Conservation (phyloP, 2,329 filamentous ascomycete species). For the Monilinia polystroma region DNA sequence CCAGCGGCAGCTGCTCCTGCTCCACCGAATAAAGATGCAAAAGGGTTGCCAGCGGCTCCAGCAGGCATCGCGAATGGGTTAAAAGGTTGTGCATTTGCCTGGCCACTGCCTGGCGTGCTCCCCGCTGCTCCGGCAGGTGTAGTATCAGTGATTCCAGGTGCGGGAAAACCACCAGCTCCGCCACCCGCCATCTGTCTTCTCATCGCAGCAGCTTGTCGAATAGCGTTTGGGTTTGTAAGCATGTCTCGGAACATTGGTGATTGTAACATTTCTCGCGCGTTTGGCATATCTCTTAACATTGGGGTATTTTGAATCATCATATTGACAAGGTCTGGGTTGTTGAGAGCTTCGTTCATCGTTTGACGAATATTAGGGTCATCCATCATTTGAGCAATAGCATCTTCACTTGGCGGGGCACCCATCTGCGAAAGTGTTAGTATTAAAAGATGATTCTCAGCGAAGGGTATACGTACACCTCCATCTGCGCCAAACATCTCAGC, state of each 20-base stretch:
- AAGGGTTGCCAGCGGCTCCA: conserved; percentile 52
- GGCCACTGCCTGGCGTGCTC: conserved; percentile 32
- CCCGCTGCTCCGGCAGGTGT: conserved; percentile 54
- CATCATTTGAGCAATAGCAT: conserved; percentile 80
- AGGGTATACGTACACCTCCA: conserved; percentile 70
- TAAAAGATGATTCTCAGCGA: background rate
- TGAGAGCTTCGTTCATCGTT: conserved; percentile 89
- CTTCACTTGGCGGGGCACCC: conserved; percentile 80
- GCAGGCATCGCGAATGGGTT: conserved; percentile 40
- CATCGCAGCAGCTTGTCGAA: conserved; percentile 81
- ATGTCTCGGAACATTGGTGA: conserved; percentile 87
- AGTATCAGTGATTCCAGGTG: conserved; percentile 86
- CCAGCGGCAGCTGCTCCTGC: conserved; percentile 27
- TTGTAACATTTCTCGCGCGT: conserved; percentile 79
- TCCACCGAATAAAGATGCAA: conserved; percentile 57
- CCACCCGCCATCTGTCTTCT: conserved; percentile 64
- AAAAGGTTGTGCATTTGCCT: conserved; percentile 29
- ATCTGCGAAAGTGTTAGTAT: conserved; percentile 58
- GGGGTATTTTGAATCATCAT: conserved; percentile 94
- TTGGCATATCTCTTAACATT: conserved; percentile 68
- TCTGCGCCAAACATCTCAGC: conserved; percentile 90
- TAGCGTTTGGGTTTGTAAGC: conserved; percentile 86
- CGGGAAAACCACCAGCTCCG: conserved; percentile 68
- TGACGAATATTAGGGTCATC: conserved; percentile 84
- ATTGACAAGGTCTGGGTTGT: conserved; percentile 91